phyloP scores from a whole-genome alignment of 1,284 basidiomycete genomes.

The Pulchroboletus neoregius region DNA sequence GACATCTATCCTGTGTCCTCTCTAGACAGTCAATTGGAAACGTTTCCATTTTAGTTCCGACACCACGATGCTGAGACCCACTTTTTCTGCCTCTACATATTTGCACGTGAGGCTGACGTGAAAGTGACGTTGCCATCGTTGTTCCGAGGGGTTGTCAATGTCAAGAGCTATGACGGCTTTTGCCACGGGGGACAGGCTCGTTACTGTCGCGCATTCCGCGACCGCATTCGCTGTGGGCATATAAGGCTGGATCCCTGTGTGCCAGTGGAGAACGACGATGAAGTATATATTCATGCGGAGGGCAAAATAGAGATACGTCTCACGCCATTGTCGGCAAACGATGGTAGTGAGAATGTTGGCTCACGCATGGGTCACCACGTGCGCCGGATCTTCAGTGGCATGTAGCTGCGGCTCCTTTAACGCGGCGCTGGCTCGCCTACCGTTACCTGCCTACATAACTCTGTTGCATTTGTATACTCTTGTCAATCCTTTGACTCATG shows the following conservation, averaged over 20 bases:
- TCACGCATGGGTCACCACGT: constrained; percentile 29
- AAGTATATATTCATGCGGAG: constrained; percentile 28
- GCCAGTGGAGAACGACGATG: constrained; percentile 27
- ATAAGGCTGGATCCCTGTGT: constrained; percentile 22
- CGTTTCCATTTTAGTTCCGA: constrained; percentile 20
- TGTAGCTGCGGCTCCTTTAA: constrained; percentile 1
- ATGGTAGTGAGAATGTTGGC: constrained; percentile 12
- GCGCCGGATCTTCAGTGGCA: constrained; percentile 27
- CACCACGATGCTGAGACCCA: constrained; percentile 27
- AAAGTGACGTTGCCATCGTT: constrained; percentile 28
- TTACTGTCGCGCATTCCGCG: constrained; percentile 26
- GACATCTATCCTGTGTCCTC: neutral
- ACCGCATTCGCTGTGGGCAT: constrained; percentile 21
- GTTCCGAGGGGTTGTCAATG: constrained; percentile 29
- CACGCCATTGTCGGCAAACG: constrained; percentile 9
- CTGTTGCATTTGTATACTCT: constrained; percentile 6
- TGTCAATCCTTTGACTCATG: constrained; percentile 1
- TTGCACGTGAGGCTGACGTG: constrained; percentile 29
- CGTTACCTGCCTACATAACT: neutral
- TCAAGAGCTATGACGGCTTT: constrained; percentile 17
- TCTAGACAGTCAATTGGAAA: constrained; percentile 1
- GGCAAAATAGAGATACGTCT: constrained; percentile 24
- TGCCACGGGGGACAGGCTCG: constrained; percentile 12
- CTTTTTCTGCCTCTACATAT: constrained; percentile 29
- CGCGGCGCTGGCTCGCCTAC: constrained; percentile 20